Evolutionary conservation across 2,329 filamentous ascomycete genomes (phyloP).

Genomic region (Phyllosticta ampelicida): DNA sequence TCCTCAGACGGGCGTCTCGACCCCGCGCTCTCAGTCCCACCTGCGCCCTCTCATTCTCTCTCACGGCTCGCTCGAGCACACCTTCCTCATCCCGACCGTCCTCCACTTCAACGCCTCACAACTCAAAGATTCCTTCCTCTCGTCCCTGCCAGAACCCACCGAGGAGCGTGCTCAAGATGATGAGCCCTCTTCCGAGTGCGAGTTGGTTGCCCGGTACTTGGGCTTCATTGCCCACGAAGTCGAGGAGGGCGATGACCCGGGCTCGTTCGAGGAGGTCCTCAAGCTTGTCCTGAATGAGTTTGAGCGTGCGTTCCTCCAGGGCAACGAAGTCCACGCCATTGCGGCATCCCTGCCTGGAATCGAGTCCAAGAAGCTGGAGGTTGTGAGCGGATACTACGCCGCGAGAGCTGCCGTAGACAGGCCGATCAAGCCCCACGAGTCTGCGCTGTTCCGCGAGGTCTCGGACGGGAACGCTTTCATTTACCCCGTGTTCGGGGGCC

Average conservation of each 20-base stretch:
- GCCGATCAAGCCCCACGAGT: constrained; percentile 84
- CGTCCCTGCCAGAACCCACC: constrained; percentile 78
- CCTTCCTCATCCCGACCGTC: constrained; percentile 87
- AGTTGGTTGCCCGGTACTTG: constrained; percentile 88
- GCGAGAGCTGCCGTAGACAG: constrained; percentile 75
- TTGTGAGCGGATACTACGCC: constrained; percentile 84
- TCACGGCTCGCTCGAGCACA: constrained; percentile 92
- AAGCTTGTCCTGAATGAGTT: constrained; percentile 93
- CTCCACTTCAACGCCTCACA: constrained; percentile 94
- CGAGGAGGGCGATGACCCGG: constrained; percentile 85
- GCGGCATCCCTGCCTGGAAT: constrained; percentile 82
- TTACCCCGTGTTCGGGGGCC: constrained; percentile 91
- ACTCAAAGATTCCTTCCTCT: constrained; percentile 80
- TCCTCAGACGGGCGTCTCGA: constrained; percentile 92
- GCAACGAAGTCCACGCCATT: constrained; percentile 92
- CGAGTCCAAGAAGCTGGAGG: constrained; percentile 79
- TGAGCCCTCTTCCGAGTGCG: constrained; percentile 89
- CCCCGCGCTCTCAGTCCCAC: constrained; percentile 85
- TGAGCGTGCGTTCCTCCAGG: constrained; percentile 84
- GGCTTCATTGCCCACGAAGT: constrained; percentile 82
- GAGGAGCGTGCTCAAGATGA: constrained; percentile 97
- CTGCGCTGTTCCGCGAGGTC: constrained; percentile 80
- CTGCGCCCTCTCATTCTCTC: constrained; percentile 81
- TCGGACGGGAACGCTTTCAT: constrained; percentile 73
- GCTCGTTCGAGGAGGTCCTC: constrained; percentile 84